These are phyloP conservation scores for Fraxinus velutina DNA, from an alignment of 305 asterid species.

Conservation along the genomic window DNA sequence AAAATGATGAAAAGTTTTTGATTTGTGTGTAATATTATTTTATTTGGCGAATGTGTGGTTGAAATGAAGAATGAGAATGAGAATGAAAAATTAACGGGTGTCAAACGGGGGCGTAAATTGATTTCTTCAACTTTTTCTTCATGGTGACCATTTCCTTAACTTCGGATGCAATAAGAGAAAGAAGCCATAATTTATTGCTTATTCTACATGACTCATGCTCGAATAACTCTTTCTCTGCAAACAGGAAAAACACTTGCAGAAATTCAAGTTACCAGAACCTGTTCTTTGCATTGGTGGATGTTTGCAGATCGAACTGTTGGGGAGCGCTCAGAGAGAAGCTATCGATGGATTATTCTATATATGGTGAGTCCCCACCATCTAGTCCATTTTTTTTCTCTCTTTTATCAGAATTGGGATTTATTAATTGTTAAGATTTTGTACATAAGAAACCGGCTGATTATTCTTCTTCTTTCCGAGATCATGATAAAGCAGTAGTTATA, in stretches of 20 bases:
- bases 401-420: neutral
- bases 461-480: neutral
- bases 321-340: constrained; percentile 51
- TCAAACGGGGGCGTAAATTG: too few relatives aligned
- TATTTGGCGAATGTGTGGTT: too few relatives aligned
- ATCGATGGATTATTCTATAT: constrained; percentile 44
- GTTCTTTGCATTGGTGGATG: constrained; percentile 60
- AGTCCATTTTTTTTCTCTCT: neutral
- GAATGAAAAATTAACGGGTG: too few relatives aligned
- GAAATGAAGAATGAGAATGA: too few relatives aligned
- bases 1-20: too few relatives aligned
- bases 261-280: constrained; percentile 54
- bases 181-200: neutral
- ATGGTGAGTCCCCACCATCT: constrained; percentile 39
- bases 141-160: neutral
- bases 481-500: neutral
- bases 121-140: neutral
- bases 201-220: neutral
- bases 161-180: neutral
- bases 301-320: constrained; percentile 52
- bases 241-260: constrained; percentile 49
- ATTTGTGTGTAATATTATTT: too few relatives aligned
- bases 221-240: neutral
- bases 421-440: neutral
- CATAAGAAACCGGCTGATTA: neutral